These are phyloP conservation scores for Aspergillus carbonarius DNA, from an alignment of 2,329 filamentous ascomycete species.

Conservation along the genomic window DNA sequence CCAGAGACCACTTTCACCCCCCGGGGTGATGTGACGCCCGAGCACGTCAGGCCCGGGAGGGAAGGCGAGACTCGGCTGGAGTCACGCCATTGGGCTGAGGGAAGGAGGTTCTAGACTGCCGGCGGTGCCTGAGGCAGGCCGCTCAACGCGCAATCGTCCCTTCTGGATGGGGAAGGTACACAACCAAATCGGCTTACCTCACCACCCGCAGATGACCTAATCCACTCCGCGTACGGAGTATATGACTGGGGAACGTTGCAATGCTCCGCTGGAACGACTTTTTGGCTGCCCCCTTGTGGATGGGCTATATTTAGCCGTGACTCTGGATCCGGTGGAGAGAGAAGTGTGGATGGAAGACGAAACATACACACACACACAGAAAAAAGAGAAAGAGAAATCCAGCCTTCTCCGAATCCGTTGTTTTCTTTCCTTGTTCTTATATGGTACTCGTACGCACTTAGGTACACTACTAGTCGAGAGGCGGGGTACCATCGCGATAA, in stretches of 20 bases:
- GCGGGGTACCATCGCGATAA: conserved; percentile 3
- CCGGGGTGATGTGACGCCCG: conserved; percentile 1
- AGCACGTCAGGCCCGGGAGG: conserved; percentile 9
- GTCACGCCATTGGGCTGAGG: conserved; percentile 3
- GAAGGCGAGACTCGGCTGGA: not conserved
- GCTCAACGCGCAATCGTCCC: conserved; percentile 11
- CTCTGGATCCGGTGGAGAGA: conserved; percentile 5
- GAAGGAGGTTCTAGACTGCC: conserved; percentile 15
- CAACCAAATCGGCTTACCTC: conserved; percentile 12
- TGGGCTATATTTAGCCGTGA: conserved; percentile 11
- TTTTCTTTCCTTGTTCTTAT: conserved; percentile 8
- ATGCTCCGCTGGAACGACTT: conserved; percentile 4
- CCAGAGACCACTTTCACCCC: not conserved
- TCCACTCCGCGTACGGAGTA: not conserved
- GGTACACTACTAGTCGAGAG: not conserved
- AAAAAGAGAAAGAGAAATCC: not conserved
- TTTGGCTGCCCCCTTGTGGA: not conserved
- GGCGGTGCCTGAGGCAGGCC: conserved; percentile 8
- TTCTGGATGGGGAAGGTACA: not conserved
- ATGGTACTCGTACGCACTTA: not conserved
- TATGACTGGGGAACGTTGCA: conserved; percentile 7
- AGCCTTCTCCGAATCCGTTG: conserved; percentile 7
- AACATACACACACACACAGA: not conserved
- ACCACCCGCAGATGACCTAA: conserved; percentile 10
- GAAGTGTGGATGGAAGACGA: conserved; percentile 3